phyloP scores from a whole-genome alignment of 805 yeast species.

The Kluyveromyces siamensis region DNA sequence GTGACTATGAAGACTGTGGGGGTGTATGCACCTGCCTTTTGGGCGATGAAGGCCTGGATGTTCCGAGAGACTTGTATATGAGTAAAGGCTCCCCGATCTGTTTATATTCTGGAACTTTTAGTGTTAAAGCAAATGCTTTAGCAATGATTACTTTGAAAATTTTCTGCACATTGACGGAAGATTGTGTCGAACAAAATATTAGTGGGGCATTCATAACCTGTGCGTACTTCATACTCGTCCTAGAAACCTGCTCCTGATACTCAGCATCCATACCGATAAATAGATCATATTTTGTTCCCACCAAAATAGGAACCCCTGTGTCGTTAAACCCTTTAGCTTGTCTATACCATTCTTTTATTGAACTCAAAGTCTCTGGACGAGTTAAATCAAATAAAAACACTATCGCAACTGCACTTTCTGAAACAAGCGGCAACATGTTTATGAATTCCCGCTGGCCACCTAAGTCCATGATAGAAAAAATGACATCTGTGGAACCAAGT shows the following conservation, averaged over 20 bases:
- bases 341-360: conserved; percentile 91
- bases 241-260: conserved; percentile 78
- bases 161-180: conserved; percentile 87
- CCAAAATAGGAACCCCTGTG: conserved; percentile 82
- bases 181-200: conserved; percentile 84
- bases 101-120: conserved; percentile 75
- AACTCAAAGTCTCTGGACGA: conserved; percentile 72
- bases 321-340: conserved; percentile 84
- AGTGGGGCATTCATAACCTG: conserved; percentile 80
- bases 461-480: conserved; percentile 89
- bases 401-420: conserved; percentile 86
- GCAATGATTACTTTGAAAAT: conserved; percentile 85
- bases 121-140: conserved; percentile 78
- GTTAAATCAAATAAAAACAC: conserved; percentile 87
- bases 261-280: conserved; percentile 70
- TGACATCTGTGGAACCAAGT: conserved; percentile 76
- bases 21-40: conserved; percentile 3
- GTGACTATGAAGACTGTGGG: not conserved
- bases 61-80: conserved; percentile 41
- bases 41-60: conserved; percentile 5
- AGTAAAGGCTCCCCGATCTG: conserved; percentile 89
- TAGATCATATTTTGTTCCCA: conserved; percentile 89
- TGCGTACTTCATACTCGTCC: conserved; percentile 76
- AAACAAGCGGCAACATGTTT: conserved; percentile 89
- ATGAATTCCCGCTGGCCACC: conserved; percentile 95